These are phyloP conservation scores for Akebia trifoliata DNA, from an alignment of 164 flowering plant species.

Conservation along the genomic window DNA sequence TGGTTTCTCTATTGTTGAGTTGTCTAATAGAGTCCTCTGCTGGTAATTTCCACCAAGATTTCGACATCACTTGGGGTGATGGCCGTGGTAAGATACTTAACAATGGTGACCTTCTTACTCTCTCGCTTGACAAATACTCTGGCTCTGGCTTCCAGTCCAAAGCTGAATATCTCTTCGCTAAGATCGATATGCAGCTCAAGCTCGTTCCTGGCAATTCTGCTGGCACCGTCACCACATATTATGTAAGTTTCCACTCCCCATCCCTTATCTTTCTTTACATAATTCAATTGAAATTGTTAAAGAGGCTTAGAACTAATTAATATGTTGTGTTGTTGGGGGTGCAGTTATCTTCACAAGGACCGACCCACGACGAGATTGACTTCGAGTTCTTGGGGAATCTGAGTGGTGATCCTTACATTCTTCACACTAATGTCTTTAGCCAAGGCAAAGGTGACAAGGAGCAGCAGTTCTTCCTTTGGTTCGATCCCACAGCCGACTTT, in stretches of 20 bases:
- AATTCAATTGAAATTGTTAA: neutral
- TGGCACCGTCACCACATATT: neutral
- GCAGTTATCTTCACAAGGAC: neutral
- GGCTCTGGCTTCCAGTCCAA: too few species aligned
- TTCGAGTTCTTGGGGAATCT: constrained; percentile 3
- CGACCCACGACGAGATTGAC: neutral
- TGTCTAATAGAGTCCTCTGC: too few species aligned
- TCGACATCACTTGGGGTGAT: neutral
- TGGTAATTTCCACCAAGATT: neutral
- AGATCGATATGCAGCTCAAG: constrained; percentile 3
- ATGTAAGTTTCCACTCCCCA: neutral
- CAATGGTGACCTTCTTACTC: neutral
- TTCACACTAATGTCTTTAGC: neutral
- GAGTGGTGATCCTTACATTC: neutral
- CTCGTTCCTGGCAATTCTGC: too few species aligned
- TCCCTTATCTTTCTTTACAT: neutral
- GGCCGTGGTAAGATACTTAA: neutral
- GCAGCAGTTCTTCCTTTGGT: constrained; percentile 19
- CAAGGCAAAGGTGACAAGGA: neutral
- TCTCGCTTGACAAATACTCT: neutral
- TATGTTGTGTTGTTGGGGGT: neutral
- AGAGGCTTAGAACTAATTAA: neutral
- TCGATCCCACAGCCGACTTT: neutral
- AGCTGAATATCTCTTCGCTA: too few species aligned
- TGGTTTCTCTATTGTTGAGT: too few species aligned